Evolutionary conservation across 2,329 filamentous ascomycete species (phyloP).

Genomic region (Thermothelomyces thermophilus): DNA sequence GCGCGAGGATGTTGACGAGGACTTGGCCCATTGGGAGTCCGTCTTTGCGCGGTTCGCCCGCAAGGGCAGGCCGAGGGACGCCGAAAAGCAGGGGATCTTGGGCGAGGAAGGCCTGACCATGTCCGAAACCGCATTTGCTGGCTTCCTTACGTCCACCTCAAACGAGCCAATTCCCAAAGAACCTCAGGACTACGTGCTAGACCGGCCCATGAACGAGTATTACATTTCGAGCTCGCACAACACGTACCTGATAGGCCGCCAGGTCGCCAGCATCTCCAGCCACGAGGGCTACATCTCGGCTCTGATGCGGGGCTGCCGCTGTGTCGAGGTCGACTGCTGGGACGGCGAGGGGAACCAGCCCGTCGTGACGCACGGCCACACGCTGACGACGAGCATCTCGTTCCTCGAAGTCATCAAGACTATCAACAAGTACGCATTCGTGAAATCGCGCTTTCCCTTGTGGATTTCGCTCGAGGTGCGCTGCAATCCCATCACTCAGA

Average conservation of each 20-base stretch:
- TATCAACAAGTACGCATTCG: conserved; percentile 91
- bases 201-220: conserved; percentile 90
- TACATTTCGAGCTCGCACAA: conserved; percentile 99
- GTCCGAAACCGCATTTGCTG: conserved; percentile 70
- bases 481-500: conserved; percentile 76
- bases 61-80: conserved; percentile 45
- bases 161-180: conserved; percentile 62
- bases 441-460: conserved; percentile 77
- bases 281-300: conserved; percentile 92
- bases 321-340: conserved; percentile 98
- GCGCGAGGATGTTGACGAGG: conserved; percentile 64
- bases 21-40: conserved; percentile 60
- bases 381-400: conserved; percentile 78
- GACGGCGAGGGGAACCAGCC: conserved; percentile 84
- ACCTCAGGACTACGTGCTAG: conserved; percentile 57
- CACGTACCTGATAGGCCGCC: conserved; percentile 87
- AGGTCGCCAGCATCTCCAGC: conserved; percentile 83
- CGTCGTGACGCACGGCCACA: conserved; percentile 84
- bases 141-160: conserved; percentile 66
- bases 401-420: conserved; percentile 90
- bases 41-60: conserved; percentile 66
- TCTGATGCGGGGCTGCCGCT: conserved; percentile 82
- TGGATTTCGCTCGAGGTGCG: conserved; percentile 96
- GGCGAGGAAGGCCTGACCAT: conserved; percentile 51
- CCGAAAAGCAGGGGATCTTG: conserved; percentile 29